A percentile compares a stretch with the other conserved stretches of the same genome.
phyloP scores from a whole-genome alignment of 129 eudicot genomes.

The Tagetes erecta region DNA sequence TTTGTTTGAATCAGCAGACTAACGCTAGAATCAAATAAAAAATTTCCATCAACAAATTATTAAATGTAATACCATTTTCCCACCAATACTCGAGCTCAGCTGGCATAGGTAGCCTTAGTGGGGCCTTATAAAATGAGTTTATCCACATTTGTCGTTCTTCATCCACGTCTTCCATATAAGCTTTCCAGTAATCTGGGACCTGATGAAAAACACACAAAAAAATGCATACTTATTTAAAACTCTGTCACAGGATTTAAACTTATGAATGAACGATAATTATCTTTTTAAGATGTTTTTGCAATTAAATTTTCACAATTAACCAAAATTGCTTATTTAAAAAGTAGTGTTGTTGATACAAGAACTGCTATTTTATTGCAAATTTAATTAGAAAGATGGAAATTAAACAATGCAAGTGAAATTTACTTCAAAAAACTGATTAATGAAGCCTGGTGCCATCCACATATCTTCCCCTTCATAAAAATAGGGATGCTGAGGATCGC shows the following conservation, averaged over 20 bases:
- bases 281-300: not conserved
- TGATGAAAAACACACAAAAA: constrained; percentile 32
- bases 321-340: not conserved
- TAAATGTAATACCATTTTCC: constrained; percentile 49
- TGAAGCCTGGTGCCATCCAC: constrained; percentile 99
- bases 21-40: constrained; percentile 1
- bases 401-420: not conserved
- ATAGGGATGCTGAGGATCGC: constrained; percentile 95
- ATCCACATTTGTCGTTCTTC: constrained; percentile 96
- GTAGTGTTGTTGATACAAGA: not conserved
- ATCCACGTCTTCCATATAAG: constrained; percentile 77
- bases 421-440: constrained; percentile 91
- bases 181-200: constrained; percentile 99
- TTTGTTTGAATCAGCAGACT: not conserved
- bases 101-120: constrained; percentile 91
- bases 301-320: not conserved
- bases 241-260: not conserved
- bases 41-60: not conserved
- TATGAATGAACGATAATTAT: not conserved
- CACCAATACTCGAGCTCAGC: constrained; percentile 96
- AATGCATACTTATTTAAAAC: not conserved
- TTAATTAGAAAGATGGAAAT: not conserved
- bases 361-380: not conserved
- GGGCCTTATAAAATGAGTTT: constrained; percentile 89
- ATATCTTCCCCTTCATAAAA: constrained; percentile 91